Evolutionary conservation across 202 grass and related monocot species (phyloP), one percentile per base, ranked within the genome.

Genomic region (Digitaria exilis): DNA sequence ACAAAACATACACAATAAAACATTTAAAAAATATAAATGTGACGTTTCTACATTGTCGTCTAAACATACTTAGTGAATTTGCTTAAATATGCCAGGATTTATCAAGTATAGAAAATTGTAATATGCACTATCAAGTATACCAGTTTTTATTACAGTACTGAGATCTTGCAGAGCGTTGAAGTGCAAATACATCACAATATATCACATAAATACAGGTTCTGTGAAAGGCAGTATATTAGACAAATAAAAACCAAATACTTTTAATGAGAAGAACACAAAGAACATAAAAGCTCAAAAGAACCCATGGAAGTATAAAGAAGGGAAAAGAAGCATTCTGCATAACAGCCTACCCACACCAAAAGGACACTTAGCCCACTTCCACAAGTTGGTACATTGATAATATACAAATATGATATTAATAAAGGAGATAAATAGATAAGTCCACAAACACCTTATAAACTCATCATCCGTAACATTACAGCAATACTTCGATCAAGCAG

Each of bases 1-100:
- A 48, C 37, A 85, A 26, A 83, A 71, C 61, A 55, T 49, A 73
- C 28, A 46, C 58, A 82, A 52, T 85, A 41, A 18, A 73, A 31
- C 39, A 84, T 44, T 48, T 73, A 65, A 39, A 39, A 34, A 77
- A 15, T 7, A 55, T 9, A 78, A 44, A 91, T 68, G 75, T 10
- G 7, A 55, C 59, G 17, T 0, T 66, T 71, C 30, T 78, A 26
- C 42, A 84, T 21, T 24, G 65, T 25, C 35, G 69, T 56, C 35
- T 18, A 73, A 42, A 64, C 43, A 56, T 56, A 8, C 18, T 16
- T 56, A 39, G 46, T 52, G 9, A 51, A 12, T 52, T 9, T 21
- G 10, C 48, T 72, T 73, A 28, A 59, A 30, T 17, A 62, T 30
- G 13, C 13, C 26, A 17, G 14, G 1, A 32, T 63, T 18, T 63